Percentiles rank a stretch among this genome's conserved stretches.
Conservation (phyloP, 441 rosid genomes). For the Omphalea diandra region DNA sequence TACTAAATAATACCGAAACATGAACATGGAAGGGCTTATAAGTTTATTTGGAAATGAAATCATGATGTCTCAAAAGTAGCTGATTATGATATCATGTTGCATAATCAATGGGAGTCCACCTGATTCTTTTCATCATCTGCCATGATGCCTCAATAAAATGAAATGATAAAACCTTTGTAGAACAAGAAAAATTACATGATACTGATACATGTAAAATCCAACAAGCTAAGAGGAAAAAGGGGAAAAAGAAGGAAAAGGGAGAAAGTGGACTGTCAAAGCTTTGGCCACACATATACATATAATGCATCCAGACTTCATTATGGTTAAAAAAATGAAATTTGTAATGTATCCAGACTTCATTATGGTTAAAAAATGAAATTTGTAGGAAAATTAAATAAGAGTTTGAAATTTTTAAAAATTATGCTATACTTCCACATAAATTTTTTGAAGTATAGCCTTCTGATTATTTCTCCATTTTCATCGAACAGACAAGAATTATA, state of each 20-base stretch:
- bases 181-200: background rate
- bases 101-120: conserved; percentile 23
- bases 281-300: too few relatives aligned
- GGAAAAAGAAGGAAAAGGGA: background rate
- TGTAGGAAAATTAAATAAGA: background rate
- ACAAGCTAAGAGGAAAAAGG: background rate
- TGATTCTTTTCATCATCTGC: conserved; percentile 13
- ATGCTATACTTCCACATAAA: too few relatives aligned
- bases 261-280: background rate
- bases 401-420: too few relatives aligned
- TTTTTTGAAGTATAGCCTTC: too few relatives aligned
- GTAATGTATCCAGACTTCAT: too few relatives aligned
- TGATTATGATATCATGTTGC: conserved; percentile 9
- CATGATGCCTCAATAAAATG: background rate
- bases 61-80: conserved; percentile 18
- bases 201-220: background rate
- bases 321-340: too few relatives aligned
- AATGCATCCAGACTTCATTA: too few relatives aligned
- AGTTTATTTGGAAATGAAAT: background rate
- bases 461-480: too few relatives aligned
- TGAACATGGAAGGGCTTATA: too few relatives aligned
- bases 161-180: background rate
- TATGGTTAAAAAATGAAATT: too few relatives aligned
- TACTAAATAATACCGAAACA: background rate
- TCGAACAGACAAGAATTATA: background rate